Conservation (phyloP, 352 stramenopile species). For the Phytophthora chlamydospora region DNA sequence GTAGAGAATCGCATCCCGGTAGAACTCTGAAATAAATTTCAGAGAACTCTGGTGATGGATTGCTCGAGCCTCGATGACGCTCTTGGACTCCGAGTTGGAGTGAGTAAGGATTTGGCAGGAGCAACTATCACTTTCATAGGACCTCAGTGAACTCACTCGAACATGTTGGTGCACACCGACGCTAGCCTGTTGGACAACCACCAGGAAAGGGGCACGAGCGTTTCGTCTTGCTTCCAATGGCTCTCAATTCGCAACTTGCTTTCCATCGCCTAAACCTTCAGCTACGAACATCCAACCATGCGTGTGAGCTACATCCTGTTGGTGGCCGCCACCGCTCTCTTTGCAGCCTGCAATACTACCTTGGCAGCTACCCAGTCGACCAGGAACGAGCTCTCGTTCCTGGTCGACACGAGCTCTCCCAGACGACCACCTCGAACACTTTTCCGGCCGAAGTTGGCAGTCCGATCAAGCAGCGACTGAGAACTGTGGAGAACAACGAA, state of each 20-base stretch:
- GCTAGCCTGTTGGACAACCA: no score
- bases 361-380: background rate
- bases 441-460: background rate
- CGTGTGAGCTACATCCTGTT: constrained; percentile 1
- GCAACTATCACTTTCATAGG: no score
- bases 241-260: constrained; percentile 4
- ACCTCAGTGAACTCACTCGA: no score
- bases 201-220: background rate
- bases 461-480: constrained; percentile 1
- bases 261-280: background rate
- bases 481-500: background rate
- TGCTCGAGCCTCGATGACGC: no score
- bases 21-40: constrained; percentile 4
- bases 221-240: background rate
- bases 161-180: no score
- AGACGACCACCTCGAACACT: background rate
- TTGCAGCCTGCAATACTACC: background rate
- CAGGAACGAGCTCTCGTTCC: background rate
- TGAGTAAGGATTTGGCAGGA: no score
- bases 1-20: background rate
- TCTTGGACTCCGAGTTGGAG: no score
- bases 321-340: background rate
- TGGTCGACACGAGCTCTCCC: background rate
- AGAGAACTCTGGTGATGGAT: background rate
- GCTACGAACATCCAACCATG: background rate